Percentiles rank a stretch among this genome's conserved stretches.
These are phyloP conservation scores for Penicillium hesseltinei DNA, from an alignment of 2,329 filamentous ascomycete species.

Conservation along the genomic window DNA sequence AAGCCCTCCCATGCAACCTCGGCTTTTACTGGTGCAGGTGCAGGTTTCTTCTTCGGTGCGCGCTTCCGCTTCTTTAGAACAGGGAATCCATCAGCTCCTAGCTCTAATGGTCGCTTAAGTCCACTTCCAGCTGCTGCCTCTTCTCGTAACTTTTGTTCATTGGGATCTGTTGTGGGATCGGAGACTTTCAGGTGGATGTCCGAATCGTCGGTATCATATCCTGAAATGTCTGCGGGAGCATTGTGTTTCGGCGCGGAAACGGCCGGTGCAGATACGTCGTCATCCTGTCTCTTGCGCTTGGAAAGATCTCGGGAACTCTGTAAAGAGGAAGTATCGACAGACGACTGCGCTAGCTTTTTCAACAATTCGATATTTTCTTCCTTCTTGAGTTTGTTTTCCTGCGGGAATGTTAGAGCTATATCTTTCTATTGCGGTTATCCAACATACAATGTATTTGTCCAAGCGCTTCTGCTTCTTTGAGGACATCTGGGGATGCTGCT, in stretches of 20 bases:
- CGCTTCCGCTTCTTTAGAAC: constrained; percentile 80
- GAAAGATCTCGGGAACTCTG: constrained; percentile 76
- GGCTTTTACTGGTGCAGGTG: constrained; percentile 25
- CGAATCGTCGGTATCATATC: constrained; percentile 37
- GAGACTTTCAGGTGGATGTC: constrained; percentile 28
- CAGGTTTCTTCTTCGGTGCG: constrained; percentile 50
- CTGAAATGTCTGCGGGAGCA: constrained; percentile 31
- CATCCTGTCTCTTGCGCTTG: constrained; percentile 63
- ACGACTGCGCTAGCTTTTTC: constrained; percentile 74
- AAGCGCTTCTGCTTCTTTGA: constrained; percentile 66
- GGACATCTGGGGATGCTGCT: constrained; percentile 56
- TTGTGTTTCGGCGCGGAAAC: constrained; percentile 21
- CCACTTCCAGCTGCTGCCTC: constrained; percentile 61
- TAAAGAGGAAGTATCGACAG: constrained; percentile 78
- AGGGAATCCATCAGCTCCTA: constrained; percentile 75
- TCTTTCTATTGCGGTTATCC: background rate
- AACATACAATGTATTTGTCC: constrained; percentile 64
- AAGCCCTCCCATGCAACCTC: constrained; percentile 50
- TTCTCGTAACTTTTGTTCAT: constrained; percentile 52
- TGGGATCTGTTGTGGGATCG: constrained; percentile 19
- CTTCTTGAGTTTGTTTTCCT: constrained; percentile 88
- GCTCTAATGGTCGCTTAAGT: constrained; percentile 79
- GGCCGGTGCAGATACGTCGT: constrained; percentile 32
- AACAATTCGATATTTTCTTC: constrained; percentile 85
- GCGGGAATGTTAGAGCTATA: constrained; percentile 19